Conservation (phyloP, 2,329 filamentous ascomycete genomes). For the Plectosphaerella plurivora region DNA sequence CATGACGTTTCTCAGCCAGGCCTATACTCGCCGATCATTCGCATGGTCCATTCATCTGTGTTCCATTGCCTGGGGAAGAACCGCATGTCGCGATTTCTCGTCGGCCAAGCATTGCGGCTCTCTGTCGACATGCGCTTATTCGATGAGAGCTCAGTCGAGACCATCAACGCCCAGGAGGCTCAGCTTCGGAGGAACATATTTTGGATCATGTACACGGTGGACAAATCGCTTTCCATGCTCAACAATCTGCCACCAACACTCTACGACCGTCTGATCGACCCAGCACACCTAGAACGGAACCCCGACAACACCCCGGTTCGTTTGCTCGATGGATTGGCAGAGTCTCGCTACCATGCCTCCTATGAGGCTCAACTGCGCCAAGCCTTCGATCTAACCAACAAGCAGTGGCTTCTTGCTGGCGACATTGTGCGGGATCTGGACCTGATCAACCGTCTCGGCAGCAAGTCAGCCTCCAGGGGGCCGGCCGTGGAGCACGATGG, state of each 20-base stretch:
- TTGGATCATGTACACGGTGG: conserved; percentile 34
- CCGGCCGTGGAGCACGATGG: background rate
- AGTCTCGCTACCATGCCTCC: background rate
- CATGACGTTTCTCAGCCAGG: conserved; percentile 35
- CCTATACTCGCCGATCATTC: conserved; percentile 36
- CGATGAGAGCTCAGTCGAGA: conserved; percentile 30
- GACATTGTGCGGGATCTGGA: conserved; percentile 10
- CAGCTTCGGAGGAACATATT: conserved; percentile 30
- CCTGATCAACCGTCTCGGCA: background rate
- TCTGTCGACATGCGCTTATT: conserved; percentile 37
- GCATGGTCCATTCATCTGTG: conserved; percentile 41
- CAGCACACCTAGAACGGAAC: background rate
- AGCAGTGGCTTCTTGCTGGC: conserved; percentile 3
- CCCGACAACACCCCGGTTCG: background rate
- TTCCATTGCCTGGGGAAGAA: conserved; percentile 37
- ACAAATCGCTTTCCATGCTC: conserved; percentile 32
- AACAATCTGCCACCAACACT: conserved; percentile 36
- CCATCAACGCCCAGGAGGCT: conserved; percentile 27
- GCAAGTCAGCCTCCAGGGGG: conserved; percentile 6
- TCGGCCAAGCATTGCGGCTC: conserved; percentile 36
- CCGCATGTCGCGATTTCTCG: conserved; percentile 38
- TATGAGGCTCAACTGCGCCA: conserved; percentile 2
- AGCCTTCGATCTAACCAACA: conserved; percentile 1
- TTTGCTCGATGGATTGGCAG: background rate
- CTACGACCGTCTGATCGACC: conserved; percentile 1